Evolutionary conservation across 1,284 basidiomycete species (phyloP).

Genomic region (Microbotryum silenes-acaulis): DNA sequence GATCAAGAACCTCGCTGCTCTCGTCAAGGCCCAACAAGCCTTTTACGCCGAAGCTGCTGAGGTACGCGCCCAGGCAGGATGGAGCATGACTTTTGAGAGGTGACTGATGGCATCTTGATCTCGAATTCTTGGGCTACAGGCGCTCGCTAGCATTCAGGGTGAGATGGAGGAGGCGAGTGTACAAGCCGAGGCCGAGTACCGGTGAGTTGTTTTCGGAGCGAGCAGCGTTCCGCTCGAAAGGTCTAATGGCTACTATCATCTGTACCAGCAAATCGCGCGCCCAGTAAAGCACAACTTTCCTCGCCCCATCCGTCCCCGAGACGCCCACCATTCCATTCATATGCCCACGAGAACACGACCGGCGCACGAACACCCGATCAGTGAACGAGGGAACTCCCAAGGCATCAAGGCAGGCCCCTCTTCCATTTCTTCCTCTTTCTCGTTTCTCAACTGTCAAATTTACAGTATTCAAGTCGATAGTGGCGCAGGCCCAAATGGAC

Average conservation of each 20-base stretch:
- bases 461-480: too few species aligned
- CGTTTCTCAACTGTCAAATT: too few species aligned
- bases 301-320: too few species aligned
- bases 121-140: conserved; percentile 1
- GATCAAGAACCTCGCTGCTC: conserved; percentile 82
- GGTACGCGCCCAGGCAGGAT: background rate
- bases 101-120: conserved; percentile 5
- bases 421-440: too few species aligned
- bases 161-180: conserved; percentile 84
- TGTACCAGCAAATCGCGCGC: conserved; percentile 12
- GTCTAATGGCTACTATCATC: background rate
- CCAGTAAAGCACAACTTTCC: background rate
- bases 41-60: conserved; percentile 81
- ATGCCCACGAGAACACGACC: too few species aligned
- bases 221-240: too few species aligned
- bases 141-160: conserved; percentile 55
- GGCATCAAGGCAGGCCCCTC: too few species aligned
- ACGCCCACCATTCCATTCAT: too few species aligned
- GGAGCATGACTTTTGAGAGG: background rate
- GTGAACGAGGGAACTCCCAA: too few species aligned
- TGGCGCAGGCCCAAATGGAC: too few species aligned
- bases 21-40: conserved; percentile 81
- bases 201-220: conserved; percentile 46
- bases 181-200: conserved; percentile 84
- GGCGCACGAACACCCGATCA: too few species aligned